Percentiles rank a stretch among this genome's conserved stretches.
Conservation (phyloP, 1,139 yeast genomes). For the Lodderomyces parapsilosis region DNA sequence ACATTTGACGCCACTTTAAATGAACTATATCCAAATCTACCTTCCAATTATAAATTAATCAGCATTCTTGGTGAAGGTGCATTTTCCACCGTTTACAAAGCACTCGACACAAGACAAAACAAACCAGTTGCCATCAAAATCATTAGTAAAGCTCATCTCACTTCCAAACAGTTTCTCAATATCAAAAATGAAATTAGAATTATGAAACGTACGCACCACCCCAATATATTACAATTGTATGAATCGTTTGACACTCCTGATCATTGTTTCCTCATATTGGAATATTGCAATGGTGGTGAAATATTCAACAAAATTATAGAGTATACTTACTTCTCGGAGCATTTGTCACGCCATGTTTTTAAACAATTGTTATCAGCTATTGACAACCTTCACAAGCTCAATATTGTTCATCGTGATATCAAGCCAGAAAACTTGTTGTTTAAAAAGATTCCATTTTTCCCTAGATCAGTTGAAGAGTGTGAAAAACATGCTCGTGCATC, state of each 20-base stretch:
- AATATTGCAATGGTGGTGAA: conserved; percentile 90
- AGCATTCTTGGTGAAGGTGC: conserved; percentile 77
- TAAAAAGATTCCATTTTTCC: conserved; percentile 42
- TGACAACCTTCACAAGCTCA: conserved; percentile 76
- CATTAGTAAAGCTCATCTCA: conserved; percentile 64
- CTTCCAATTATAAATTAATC: conserved; percentile 23
- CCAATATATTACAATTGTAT: conserved; percentile 68
- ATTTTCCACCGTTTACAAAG: conserved; percentile 81
- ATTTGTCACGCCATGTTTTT: conserved; percentile 80
- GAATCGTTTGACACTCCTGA: conserved; percentile 58
- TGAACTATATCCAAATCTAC: conserved; percentile 24
- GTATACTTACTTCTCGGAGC: conserved; percentile 86
- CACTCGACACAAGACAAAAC: conserved; percentile 38
- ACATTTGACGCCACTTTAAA: conserved; percentile 14
- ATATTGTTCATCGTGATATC: conserved; percentile 92
- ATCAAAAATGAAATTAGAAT: conserved; percentile 83
- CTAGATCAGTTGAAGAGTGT: conserved; percentile 44
- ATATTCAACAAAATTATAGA: conserved; percentile 91
- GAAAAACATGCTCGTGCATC: conserved; percentile 54
- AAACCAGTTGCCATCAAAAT: conserved; percentile 83
- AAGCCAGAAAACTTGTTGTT: conserved; percentile 92
- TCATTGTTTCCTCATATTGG: conserved; percentile 78
- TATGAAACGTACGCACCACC: conserved; percentile 69
- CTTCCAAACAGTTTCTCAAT: conserved; percentile 50
- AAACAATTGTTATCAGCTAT: conserved; percentile 82